Evolutionary conservation across 2,329 filamentous ascomycete genomes (phyloP).

Genomic region (Niveomyces coronatus): DNA sequence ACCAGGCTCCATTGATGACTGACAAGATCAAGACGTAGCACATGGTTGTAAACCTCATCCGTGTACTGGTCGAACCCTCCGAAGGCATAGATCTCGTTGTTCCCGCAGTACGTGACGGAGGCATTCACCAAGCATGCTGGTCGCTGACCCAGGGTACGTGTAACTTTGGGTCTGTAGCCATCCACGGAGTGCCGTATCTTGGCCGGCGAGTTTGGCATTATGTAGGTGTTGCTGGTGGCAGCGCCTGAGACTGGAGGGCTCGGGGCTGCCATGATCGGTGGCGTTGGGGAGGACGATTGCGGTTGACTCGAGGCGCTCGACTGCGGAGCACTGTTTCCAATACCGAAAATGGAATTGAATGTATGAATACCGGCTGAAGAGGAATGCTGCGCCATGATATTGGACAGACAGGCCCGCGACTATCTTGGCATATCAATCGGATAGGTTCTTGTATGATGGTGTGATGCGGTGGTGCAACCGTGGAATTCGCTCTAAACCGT

Average conservation of each 20-base stretch:
- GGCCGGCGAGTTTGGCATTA: slow-evolving; percentile 79
- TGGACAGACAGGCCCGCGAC: background rate
- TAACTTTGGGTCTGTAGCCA: slow-evolving; percentile 76
- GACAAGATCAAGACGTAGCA: slow-evolving; percentile 75
- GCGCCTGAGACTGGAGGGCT: slow-evolving; percentile 23
- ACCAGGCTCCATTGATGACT: slow-evolving; percentile 91
- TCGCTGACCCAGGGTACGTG: slow-evolving; percentile 64
- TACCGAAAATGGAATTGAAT: slow-evolving; percentile 38
- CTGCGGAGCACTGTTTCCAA: slow-evolving; percentile 12
- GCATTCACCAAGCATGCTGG: slow-evolving; percentile 96
- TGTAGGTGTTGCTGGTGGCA: slow-evolving; percentile 68
- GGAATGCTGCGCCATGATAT: slow-evolving; percentile 34
- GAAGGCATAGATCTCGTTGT: slow-evolving; percentile 96
- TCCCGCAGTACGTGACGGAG: slow-evolving; percentile 96
- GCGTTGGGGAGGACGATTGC: slow-evolving; percentile 18
- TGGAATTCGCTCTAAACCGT: background rate
- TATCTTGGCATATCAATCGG: slow-evolving; percentile 4
- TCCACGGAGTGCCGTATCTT: slow-evolving; percentile 57
- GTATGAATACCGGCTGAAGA: slow-evolving; percentile 30
- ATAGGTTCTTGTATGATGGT: background rate
- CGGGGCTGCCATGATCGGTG: slow-evolving; percentile 15
- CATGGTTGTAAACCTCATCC: slow-evolving; percentile 98
- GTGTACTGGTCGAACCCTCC: slow-evolving; percentile 98
- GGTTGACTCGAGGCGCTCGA: slow-evolving; percentile 16
- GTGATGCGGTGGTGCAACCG: background rate